phyloP scores from a whole-genome alignment of 495 filamentous ascomycete genomes.

The Sphaerosporella brunnea region DNA sequence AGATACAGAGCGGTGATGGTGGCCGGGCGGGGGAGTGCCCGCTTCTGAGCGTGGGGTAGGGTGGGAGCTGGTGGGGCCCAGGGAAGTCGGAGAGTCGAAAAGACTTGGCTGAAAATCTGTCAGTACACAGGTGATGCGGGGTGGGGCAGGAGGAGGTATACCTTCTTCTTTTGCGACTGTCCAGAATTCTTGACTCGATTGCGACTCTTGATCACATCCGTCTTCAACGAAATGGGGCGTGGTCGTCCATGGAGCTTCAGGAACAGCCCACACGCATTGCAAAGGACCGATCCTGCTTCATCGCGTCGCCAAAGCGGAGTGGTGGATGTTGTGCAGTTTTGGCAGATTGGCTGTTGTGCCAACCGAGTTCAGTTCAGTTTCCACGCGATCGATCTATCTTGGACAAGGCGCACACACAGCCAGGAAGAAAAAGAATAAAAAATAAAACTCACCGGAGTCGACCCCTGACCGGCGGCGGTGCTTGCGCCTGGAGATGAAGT shows the following conservation, averaged over 20 bases:
- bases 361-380: conserved; percentile 9
- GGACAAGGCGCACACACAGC: background rate
- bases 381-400: background rate
- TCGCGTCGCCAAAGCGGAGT: conserved; percentile 95
- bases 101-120: conserved; percentile 27
- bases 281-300: conserved; percentile 90
- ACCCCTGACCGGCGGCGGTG: conserved; percentile 23
- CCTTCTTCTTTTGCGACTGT: conserved; percentile 77
- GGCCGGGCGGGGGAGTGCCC: conserved; percentile 36
- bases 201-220: conserved; percentile 98
- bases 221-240: conserved; percentile 90
- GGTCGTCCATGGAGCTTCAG: conserved; percentile 88
- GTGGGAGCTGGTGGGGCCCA: conserved; percentile 24
- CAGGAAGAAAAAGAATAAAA: conserved; percentile 12
- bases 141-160: conserved; percentile 26
- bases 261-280: conserved; percentile 95
- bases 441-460: conserved; percentile 23
- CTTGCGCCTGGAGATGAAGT: conserved; percentile 26
- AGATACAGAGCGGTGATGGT: conserved; percentile 65
- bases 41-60: conserved; percentile 39
- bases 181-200: conserved; percentile 90
- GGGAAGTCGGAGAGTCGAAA: conserved; percentile 31
- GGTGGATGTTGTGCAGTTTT: conserved; percentile 90
- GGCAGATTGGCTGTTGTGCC: conserved; percentile 70
- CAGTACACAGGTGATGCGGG: background rate